Evolutionary conservation across 148 eudicot genomes (phyloP).

Genomic region (Vaccinium corymbosum): DNA sequence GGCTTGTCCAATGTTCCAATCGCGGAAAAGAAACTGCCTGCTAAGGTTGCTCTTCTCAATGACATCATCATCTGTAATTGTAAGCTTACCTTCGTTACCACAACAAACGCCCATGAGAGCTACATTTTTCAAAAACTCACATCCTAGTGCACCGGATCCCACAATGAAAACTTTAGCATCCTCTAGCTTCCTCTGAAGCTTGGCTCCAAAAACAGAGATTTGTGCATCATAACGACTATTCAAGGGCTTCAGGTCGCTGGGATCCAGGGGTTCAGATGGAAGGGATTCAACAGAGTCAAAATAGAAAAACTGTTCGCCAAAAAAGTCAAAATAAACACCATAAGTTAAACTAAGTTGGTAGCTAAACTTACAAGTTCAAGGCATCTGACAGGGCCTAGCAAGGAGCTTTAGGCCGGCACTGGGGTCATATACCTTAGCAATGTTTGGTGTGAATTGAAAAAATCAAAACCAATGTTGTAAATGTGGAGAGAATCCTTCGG

Average conservation of each 20-base stretch:
- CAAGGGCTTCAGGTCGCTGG: slow-evolving; percentile 58
- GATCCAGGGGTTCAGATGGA: slow-evolving; percentile 62
- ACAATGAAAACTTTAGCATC: slow-evolving; percentile 68
- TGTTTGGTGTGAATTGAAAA: neutral
- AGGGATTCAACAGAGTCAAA: slow-evolving; percentile 91
- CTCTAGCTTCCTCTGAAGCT: slow-evolving; percentile 80
- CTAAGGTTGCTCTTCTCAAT: slow-evolving; percentile 94
- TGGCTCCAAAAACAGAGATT: slow-evolving; percentile 85
- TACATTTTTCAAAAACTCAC: slow-evolving; percentile 87
- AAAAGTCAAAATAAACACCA: neutral
- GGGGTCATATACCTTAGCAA: neutral
- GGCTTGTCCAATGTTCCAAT: slow-evolving; percentile 97
- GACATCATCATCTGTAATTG: slow-evolving; percentile 92
- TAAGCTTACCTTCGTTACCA: slow-evolving; percentile 59
- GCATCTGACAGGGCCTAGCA: neutral
- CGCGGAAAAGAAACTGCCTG: slow-evolving; percentile 86
- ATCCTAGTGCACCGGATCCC: slow-evolving; percentile 94
- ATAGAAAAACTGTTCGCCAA: slow-evolving; percentile 68
- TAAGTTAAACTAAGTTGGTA: neutral
- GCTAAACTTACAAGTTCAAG: neutral
- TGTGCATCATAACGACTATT: slow-evolving; percentile 90
- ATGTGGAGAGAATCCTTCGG: no score
- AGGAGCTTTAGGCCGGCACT: neutral
- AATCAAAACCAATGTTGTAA: no score
- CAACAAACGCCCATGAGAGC: slow-evolving; percentile 94